Percentiles rank a stretch among this genome's conserved stretches.
Evolutionary conservation across 2,329 filamentous ascomycete species (phyloP).

Genomic region (Lomentospora prolificans): DNA sequence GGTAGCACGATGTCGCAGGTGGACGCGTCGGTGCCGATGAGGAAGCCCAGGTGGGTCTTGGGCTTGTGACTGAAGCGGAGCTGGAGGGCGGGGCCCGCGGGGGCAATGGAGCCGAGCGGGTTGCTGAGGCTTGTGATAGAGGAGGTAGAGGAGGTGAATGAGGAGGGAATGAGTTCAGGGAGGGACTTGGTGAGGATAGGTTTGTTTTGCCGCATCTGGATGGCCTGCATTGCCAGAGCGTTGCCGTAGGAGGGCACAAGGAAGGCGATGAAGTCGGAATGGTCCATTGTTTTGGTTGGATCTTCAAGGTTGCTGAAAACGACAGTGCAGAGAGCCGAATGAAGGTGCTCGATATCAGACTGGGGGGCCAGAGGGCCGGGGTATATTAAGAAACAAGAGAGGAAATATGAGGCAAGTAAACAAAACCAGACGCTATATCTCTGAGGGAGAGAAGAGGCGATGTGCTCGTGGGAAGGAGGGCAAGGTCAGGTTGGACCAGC

Average conservation of each 20-base stretch:
- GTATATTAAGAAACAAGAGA: neutral
- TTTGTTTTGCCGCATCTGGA: conserved; percentile 22
- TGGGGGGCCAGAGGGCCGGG: neutral
- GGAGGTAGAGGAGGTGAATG: conserved; percentile 19
- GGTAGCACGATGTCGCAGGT: conserved; percentile 28
- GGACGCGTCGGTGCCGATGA: conserved; percentile 26
- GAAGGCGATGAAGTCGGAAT: conserved; percentile 26
- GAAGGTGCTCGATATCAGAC: neutral
- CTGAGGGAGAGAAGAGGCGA: too few relatives aligned
- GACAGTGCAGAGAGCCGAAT: neutral
- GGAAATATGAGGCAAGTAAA: neutral
- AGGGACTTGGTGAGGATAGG: conserved; percentile 15
- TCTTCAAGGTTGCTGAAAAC: neutral
- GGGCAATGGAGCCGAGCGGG: conserved; percentile 13
- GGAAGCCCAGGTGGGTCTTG: conserved; percentile 25
- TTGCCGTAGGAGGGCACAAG: conserved; percentile 26
- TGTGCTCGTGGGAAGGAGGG: neutral
- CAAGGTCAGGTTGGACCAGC: neutral
- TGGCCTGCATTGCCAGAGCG: conserved; percentile 21
- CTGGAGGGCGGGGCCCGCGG: conserved; percentile 19
- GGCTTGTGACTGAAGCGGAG: conserved; percentile 25
- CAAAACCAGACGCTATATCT: neutral
- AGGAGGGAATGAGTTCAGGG: neutral
- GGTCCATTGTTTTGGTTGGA: conserved; percentile 10
- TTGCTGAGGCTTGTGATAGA: conserved; percentile 17